A percentile compares a stretch with the other conserved stretches of the same genome.
Conservation (phyloP, 176 grass and related monocot genomes). For the Alloteropsis semialata region DNA sequence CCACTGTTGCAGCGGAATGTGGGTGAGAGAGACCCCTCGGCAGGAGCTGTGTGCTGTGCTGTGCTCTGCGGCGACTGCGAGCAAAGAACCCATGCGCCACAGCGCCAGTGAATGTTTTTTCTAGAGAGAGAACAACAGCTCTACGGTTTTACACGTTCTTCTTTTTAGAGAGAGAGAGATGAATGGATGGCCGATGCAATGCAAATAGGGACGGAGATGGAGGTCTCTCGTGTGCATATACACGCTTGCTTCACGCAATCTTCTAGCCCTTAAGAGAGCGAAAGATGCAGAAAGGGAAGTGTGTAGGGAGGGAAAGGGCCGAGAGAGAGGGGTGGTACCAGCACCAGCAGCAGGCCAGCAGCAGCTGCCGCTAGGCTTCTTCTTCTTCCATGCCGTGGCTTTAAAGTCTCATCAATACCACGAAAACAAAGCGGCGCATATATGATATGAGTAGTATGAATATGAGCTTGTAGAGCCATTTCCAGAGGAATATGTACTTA, state of each 20-base stretch:
- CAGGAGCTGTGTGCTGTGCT: neutral
- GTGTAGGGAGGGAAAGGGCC: slow-evolving; percentile 44
- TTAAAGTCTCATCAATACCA: slow-evolving; percentile 97
- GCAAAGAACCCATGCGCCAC: neutral
- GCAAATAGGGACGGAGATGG: slow-evolving; percentile 14
- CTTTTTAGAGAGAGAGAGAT: too few species aligned
- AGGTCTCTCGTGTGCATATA: slow-evolving; percentile 37
- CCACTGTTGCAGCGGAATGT: slow-evolving; percentile 40
- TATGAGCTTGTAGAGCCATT: neutral
- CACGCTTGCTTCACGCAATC: slow-evolving; percentile 99
- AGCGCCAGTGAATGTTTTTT: neutral
- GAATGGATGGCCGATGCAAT: too few species aligned
- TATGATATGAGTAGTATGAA: neutral
- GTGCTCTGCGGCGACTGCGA: neutral
- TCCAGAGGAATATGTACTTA: neutral
- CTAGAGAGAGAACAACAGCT: neutral
- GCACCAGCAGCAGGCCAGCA: slow-evolving; percentile 49
- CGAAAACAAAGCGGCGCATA: slow-evolving; percentile 59
- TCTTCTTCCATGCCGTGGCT: slow-evolving; percentile 88
- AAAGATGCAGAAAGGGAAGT: slow-evolving; percentile 52
- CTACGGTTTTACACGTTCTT: too few species aligned
- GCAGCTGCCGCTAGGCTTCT: slow-evolving; percentile 25
- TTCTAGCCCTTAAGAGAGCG: slow-evolving; percentile 58
- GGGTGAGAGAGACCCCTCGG: slow-evolving; percentile 34
- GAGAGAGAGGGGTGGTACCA: slow-evolving; percentile 46